Conservation (phyloP, 176 grass and related monocot genomes). For the Triticum turgidum region DNA sequence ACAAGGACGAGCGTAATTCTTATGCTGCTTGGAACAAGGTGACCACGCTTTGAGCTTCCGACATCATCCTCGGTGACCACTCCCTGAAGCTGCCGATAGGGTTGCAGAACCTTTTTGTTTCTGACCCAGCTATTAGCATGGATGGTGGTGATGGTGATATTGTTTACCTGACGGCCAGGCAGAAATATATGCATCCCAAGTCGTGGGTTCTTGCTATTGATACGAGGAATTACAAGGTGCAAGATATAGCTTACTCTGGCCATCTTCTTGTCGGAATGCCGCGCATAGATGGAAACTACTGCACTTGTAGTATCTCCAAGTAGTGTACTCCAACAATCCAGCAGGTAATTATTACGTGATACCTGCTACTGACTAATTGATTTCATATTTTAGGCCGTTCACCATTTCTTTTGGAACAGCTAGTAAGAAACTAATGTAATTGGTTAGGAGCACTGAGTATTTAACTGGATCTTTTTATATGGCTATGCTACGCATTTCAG, state of each 20-base stretch:
- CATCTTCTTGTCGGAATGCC: background rate
- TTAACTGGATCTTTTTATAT: background rate
- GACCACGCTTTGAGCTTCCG: background rate
- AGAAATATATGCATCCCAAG: background rate
- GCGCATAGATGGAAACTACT: background rate
- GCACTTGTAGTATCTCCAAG: background rate
- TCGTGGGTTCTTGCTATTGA: background rate
- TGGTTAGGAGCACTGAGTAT: background rate
- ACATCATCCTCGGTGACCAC: background rate
- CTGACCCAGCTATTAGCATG: background rate
- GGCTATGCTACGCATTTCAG: background rate
- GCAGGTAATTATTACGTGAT: background rate
- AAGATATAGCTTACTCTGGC: background rate
- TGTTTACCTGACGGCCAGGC: background rate
- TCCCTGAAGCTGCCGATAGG: background rate
- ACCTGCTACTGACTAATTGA: background rate
- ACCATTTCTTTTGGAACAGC: background rate
- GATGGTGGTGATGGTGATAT: background rate
- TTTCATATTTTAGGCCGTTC: background rate
- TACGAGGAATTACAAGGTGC: background rate
- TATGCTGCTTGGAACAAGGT: background rate
- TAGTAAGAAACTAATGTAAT: background rate
- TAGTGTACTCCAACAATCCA: background rate
- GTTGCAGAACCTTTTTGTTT: background rate
- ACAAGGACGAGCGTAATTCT: background rate